Percentiles rank a stretch among this genome's conserved stretches.
These are phyloP conservation scores for Conoideocrella luteorostrata DNA, from an alignment of 2,329 filamentous ascomycete species.

Conservation along the genomic window DNA sequence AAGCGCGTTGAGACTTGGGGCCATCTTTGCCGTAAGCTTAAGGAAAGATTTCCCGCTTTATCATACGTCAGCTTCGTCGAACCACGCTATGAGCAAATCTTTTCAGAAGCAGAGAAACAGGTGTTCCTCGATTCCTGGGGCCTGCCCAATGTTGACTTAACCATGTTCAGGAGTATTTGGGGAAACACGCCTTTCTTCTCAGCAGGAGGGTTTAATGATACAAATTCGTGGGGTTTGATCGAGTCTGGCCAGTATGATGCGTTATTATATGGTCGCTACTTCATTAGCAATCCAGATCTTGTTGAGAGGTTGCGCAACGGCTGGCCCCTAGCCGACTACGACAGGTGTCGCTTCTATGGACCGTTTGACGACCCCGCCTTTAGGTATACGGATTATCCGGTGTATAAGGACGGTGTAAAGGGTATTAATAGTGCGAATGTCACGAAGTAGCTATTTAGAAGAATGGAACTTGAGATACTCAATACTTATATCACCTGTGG, in stretches of 20 bases:
- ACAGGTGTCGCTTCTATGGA: constrained; percentile 38
- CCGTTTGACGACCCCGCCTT: constrained; percentile 26
- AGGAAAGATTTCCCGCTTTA: constrained; percentile 34
- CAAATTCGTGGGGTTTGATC: constrained; percentile 40
- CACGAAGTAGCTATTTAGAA: no score
- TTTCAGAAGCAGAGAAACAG: constrained; percentile 41
- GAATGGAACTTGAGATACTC: no score
- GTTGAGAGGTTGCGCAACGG: constrained; percentile 35
- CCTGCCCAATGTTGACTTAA: constrained; percentile 36
- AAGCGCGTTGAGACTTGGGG: constrained; percentile 48
- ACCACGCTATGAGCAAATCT: constrained; percentile 48
- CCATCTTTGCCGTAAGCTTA: constrained; percentile 41
- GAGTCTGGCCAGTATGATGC: constrained; percentile 39
- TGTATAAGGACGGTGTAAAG: not conserved
- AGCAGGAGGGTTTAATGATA: constrained; percentile 47
- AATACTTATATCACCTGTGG: no score
- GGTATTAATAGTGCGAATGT: no score
- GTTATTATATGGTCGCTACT: constrained; percentile 39
- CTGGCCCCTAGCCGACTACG: constrained; percentile 32
- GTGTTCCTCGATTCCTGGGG: constrained; percentile 41
- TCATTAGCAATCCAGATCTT: constrained; percentile 43
- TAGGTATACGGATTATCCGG: constrained; percentile 31
- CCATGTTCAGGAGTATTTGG: constrained; percentile 43
- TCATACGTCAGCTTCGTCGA: constrained; percentile 52
- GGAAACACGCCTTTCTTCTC: constrained; percentile 48